Conservation (phyloP, 176 grass and related monocot genomes). For the Hyparrhenia diplandra region DNA sequence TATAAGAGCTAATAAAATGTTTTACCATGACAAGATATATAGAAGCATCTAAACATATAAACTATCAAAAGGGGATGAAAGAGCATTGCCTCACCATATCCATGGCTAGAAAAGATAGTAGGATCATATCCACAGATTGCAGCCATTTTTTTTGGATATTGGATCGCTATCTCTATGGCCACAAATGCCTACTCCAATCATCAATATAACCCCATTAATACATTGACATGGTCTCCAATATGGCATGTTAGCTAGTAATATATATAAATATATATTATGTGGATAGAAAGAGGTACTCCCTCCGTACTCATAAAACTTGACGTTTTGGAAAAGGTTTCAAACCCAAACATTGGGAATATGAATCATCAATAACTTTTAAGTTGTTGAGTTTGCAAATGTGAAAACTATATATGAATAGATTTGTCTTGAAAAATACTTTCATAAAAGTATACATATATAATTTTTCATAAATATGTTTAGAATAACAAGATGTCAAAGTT, state of each 20-base stretch:
- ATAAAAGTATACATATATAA: too few relatives aligned
- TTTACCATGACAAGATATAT: background rate
- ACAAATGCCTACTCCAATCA: background rate
- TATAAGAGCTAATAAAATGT: background rate
- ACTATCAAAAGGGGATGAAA: background rate
- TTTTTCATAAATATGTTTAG: too few relatives aligned
- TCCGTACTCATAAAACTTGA: too few relatives aligned
- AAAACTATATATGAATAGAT: too few relatives aligned
- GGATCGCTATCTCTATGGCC: background rate
- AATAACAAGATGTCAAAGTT: too few relatives aligned
- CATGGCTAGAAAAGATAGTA: background rate
- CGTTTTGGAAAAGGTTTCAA: too few relatives aligned
- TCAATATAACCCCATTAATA: background rate
- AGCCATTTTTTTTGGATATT: background rate
- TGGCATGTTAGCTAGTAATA: background rate
- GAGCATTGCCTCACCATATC: background rate
- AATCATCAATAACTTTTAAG: too few relatives aligned
- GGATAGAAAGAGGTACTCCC: background rate
- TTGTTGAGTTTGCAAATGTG: too few relatives aligned
- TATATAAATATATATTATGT: background rate
- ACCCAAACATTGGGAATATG: too few relatives aligned
- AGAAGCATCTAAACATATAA: background rate
- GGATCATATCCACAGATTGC: background rate
- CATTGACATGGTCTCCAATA: background rate
- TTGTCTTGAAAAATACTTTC: too few relatives aligned